Evolutionary conservation across 768 basidiomycete species (phyloP).

Genomic region (Lactifluus subvellereus): DNA sequence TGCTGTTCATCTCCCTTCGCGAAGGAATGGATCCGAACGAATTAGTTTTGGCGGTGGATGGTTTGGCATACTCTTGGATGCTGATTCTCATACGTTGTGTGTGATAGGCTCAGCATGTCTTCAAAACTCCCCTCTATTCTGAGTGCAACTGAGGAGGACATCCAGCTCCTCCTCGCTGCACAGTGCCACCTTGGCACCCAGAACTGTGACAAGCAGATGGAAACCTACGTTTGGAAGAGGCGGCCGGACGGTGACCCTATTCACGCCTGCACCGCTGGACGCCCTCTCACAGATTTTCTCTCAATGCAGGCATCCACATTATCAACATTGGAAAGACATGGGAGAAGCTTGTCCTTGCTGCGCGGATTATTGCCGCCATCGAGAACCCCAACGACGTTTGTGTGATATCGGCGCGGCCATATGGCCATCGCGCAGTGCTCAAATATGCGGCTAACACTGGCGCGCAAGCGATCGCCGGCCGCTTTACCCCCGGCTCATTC

Average conservation of each 20-base stretch:
- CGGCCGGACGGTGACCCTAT: conserved; percentile 80
- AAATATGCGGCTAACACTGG: conserved; percentile 98
- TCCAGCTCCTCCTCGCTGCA: conserved; percentile 89
- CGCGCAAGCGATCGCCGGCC: conserved; percentile 97
- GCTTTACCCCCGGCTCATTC: conserved; percentile 98
- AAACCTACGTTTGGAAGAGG: conserved; percentile 96
- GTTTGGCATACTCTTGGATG: conserved; percentile 30
- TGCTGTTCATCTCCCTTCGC: conserved; percentile 15
- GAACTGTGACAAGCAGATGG: conserved; percentile 99
- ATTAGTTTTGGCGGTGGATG: conserved; percentile 35
- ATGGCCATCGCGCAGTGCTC: conserved; percentile 98
- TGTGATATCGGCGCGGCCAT: conserved; percentile 97
- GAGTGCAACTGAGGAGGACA: conserved; percentile 95
- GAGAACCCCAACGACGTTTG: conserved; percentile 98
- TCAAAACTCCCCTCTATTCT: conserved; percentile 94
- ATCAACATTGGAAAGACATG: conserved; percentile 99
- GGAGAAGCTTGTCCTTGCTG: conserved; percentile 98
- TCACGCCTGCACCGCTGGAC: background rate
- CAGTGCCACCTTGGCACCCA: conserved; percentile 97
- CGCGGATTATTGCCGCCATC: conserved; percentile 93
- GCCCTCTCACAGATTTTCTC: conserved; percentile 12
- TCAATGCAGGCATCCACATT: conserved; percentile 78
- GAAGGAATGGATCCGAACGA: conserved; percentile 30
- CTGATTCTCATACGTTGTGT: conserved; percentile 32
- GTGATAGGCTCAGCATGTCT: conserved; percentile 43